Base-by-base conservation (phyloP, 2,329 filamentous ascomycete genomes). In the Phaeoacremonium minimum region DNA sequence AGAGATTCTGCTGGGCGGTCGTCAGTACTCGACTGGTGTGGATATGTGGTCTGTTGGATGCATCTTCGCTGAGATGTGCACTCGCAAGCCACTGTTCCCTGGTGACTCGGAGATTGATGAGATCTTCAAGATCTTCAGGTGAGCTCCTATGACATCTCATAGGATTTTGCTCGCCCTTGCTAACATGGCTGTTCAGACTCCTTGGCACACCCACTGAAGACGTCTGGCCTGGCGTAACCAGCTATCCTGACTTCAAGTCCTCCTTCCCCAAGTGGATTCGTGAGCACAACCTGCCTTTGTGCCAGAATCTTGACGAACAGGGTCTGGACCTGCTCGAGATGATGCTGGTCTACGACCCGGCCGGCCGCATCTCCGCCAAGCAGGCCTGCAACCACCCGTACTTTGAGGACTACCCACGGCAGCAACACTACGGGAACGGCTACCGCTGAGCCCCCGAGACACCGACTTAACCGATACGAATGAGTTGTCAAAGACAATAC, bases 1-100 rank as follows among this genome's bases (percentile, higher is more conserved):
- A 2, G 87, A 94, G 60, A 93, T 94, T 57, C 73, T 94, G 26
- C 77, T 94, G 4, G 87, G 87, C 55, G 87, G 87, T 37, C 83
- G 87, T 43, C 87, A 93, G 60, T 94, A 94, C 67, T 90, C 85
- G 12, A 94, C 87, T n/a, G 87, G 87, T 41, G 87, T 94, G 29
- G 87, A 94, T 58, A 93, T 94, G 85, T 94, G 87, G 87, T 90
- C 85, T 15, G 81, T 88, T 28, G 87, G 87, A 42, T 90, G 87
- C 60, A 94, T 94, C 61, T 93, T 94, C 57, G 87, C 87, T 15
- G 87, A 94, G 63, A 94, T 94, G 87, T 90, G 86, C 64, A 94
- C 87, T 5, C 80, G 86, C 56, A 93, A 91, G 64, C 87, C 87
- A 16, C 70, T 94, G 30, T 94, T 94, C 71, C 87, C 88, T 7